Evolutionary conservation across 2,329 filamentous ascomycete genomes (phyloP), one percentile per base, ranked within the genome.

Genomic region (Penicillium sp.): DNA sequence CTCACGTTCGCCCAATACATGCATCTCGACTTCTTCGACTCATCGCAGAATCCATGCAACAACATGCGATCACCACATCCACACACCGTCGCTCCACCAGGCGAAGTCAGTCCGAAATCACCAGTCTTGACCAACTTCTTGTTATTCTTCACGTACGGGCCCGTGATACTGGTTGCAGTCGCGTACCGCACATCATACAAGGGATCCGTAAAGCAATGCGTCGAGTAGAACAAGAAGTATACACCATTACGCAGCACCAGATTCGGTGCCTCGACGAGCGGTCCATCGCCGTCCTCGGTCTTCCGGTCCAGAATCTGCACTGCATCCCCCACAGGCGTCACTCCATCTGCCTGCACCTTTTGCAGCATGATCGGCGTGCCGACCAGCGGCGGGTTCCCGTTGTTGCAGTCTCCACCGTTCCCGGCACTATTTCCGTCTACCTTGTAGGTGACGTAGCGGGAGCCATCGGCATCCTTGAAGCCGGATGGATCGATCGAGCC

Each of bases 401-500:
- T 68, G 35, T 62, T 63, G 52, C 71, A 74, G 39, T 62, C 57
- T 1, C 71, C 71, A 25, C 69, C 69, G 42, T 67, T 52, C 12
- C 68, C 68, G 23, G 73, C 59, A 40, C 66, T 68, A 59, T 82
- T 83, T 25, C 79, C 79, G 57, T 84, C 80, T 16, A 82, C 66
- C 58, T 84, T 84, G 65, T 80, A 84, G 7, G 75, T 62, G 4
- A 84, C 68, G 53, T 80, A 84, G 4, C 72, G 69, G 20, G 58
- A 68, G 18, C 74, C 74, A 29, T 72, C 69, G 8, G 57, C 55
- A 51, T 84, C 79, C 8, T 62, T 51, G 59, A 81, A 83, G 3
- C 75, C 77, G 0, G 74, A 66, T 0, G 79, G 66, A 51, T 84
- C 80, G 50, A 84, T 83, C 12, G 77, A 73, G 22, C 79, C 79